A percentile compares a stretch with the other conserved stretches of the same genome.
phyloP scores from a whole-genome alignment of 1,284 basidiomycete genomes.

The Volvariella volvacea region DNA sequence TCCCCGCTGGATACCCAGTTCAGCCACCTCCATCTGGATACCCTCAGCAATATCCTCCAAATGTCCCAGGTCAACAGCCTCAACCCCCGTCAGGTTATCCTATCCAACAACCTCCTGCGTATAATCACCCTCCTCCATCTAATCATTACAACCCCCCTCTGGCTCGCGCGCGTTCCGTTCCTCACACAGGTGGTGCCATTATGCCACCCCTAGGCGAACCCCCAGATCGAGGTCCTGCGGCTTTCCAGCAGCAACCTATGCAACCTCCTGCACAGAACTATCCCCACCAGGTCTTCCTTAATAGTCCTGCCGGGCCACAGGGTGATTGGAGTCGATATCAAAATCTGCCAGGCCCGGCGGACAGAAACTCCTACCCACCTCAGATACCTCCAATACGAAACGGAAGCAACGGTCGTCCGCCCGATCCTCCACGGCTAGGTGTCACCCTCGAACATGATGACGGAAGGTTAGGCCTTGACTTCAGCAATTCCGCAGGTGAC shows the following conservation, averaged over 20 bases:
- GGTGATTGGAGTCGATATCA: conserved; percentile 19
- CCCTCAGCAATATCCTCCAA: conserved; percentile 7
- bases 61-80: neutral
- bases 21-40: neutral
- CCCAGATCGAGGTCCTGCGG: conserved; percentile 43
- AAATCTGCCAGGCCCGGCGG: conserved; percentile 20
- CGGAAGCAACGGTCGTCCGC: conserved; percentile 16
- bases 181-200: conserved; percentile 37
- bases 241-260: conserved; percentile 44
- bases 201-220: conserved; percentile 46
- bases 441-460: conserved; percentile 48
- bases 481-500: conserved; percentile 21
- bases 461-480: conserved; percentile 53
- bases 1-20: neutral
- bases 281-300: conserved; percentile 64
- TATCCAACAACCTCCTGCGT: conserved; percentile 21
- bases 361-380: conserved; percentile 14
- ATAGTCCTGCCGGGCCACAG: conserved; percentile 24
- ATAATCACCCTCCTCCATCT: conserved; percentile 26
- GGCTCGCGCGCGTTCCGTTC: conserved; percentile 44
- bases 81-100: conserved; percentile 18
- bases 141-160: conserved; percentile 29
- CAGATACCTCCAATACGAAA: conserved; percentile 15
- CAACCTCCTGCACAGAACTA: conserved; percentile 69
- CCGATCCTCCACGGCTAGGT: conserved; percentile 35